Evolutionary conservation across 306 rosid species (phyloP).

Genomic region (Cucurbita argyrosperma): DNA sequence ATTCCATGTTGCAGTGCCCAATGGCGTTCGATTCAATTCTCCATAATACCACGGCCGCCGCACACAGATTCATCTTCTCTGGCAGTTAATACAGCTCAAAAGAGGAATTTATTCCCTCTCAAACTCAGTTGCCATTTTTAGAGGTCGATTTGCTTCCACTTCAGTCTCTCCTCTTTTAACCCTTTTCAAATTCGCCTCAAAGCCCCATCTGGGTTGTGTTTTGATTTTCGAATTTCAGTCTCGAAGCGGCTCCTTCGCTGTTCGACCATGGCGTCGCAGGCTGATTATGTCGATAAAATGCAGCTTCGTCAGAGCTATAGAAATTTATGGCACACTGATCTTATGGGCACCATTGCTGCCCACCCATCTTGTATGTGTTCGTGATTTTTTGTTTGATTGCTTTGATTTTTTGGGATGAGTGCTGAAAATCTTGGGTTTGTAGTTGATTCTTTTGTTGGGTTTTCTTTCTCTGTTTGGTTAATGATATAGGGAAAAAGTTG

Average conservation of each 20-base stretch:
- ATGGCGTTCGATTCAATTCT: background rate
- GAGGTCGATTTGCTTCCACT: background rate
- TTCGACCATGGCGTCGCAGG: constrained; percentile 29
- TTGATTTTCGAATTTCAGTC: background rate
- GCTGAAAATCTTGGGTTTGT: background rate
- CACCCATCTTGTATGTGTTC: constrained; percentile 26
- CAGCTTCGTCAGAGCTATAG: constrained; percentile 42
- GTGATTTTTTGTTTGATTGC: background rate
- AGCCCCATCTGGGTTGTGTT: background rate
- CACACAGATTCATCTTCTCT: too few relatives aligned
- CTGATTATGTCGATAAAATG: constrained; percentile 31
- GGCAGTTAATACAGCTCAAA: background rate
- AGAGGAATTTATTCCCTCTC: background rate
- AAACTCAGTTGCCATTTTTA: background rate
- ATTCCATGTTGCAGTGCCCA: background rate
- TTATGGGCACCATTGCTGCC: constrained; percentile 21
- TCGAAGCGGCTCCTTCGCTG: background rate
- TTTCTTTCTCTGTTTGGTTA: background rate
- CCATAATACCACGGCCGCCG: background rate
- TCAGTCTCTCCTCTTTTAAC: background rate
- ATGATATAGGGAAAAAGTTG: background rate
- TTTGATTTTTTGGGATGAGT: background rate
- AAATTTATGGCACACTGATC: constrained; percentile 51
- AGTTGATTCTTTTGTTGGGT: background rate
- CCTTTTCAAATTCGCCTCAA: background rate